Evolutionary conservation across 2,329 filamentous ascomycete species (phyloP), one percentile per base, ranked within the genome.

Genomic region (Sclerotinia minor): DNA sequence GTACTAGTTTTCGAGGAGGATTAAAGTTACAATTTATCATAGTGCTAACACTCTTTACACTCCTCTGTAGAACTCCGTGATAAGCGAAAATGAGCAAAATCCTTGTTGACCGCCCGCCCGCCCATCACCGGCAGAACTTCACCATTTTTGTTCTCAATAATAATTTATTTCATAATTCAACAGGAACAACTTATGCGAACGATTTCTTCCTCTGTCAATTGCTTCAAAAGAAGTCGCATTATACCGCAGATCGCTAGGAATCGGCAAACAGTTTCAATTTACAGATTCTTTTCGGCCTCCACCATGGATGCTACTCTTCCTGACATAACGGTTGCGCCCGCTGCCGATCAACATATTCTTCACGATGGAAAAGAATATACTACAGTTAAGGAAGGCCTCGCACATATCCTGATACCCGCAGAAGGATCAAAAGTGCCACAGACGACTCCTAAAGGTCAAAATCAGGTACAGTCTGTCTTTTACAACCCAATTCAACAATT

Each of bases 401-500:
- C 89, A 49, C 83, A 87, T 71, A 90, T 92, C 68, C 81, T 92
- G 17, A 84, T 88, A 17, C 87, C 88, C 1, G 81, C 81, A 45
- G 79, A 80, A 41, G 80, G 80, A 17, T 79, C 81, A n/a, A 82
- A 80, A 32, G 75, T 82, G 72, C 77, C 80, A 72, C 76, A 84
- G 79, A 72, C 78, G 2, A 79, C 70, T 63, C 78, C 69, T 69
- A 76, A 82, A 67, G 85, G 87, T 74, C 81, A 84, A 69, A 85
- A 88, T 64, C 83, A 87, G 73, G 83, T 87, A 50, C 85, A 89
- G 73, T 90, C 94, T 74, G 96, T 99, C 67, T 99, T 99, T 77
- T 99, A 99, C 84, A 99, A 99, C 75, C 94, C 95, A 0, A 97
- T 99, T 66, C 95, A 99, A 78, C 95, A 99, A 77, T 99, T 98